Base-by-base conservation (phyloP, 208 protist species). In the Trypanosoma platydactyli region DNA sequence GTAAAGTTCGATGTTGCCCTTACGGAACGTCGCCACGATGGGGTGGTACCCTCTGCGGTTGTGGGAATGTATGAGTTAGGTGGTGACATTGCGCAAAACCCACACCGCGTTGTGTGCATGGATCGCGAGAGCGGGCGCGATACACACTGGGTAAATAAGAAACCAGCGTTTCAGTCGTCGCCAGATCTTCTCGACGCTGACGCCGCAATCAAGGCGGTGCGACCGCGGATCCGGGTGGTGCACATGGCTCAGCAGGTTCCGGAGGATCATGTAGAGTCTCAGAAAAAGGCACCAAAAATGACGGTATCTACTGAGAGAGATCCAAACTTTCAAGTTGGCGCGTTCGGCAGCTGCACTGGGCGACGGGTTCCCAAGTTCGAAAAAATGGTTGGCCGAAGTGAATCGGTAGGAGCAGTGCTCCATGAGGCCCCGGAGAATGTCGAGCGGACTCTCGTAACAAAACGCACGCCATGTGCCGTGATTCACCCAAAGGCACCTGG, bases 271-370 rank as follows among this genome's bases (percentile, higher is more conserved):
- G 55, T 46, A 51, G 22, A 55, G 24, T 18, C 30, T 7, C 48
- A 22, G 4, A 60, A 57, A 41, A 38, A 44, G 4, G 55, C 15
- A 15, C 69, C 57, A 13, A 78, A 86, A 55, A 80, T 48, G 12
- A 81, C 80, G 45, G 82, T 87, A 20, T 86, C 79, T 1, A 76
- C 89, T 41, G 86, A 92, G 63, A 70, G 80, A 38, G 75, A 92
- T 46, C 67, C 79, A 7, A 77, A 78, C 59, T 92, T 81, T 61
- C 86, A 82, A 15, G 65, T 20, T 4, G 35, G 71, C 22, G 79
- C 86, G 5, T 84, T 84, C n/a, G 78, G 74, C 27, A 45, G 65
- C 0, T 69, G 69, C 46, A 58, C 67, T 42, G 71, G 81, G 29
- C 29, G 50, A 38, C 69, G 71, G 35, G 73, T 86, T 1, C 86